These are phyloP conservation scores for Eucalyptus regnans DNA, from an alignment of 345 rosid species.

Conservation along the genomic window DNA sequence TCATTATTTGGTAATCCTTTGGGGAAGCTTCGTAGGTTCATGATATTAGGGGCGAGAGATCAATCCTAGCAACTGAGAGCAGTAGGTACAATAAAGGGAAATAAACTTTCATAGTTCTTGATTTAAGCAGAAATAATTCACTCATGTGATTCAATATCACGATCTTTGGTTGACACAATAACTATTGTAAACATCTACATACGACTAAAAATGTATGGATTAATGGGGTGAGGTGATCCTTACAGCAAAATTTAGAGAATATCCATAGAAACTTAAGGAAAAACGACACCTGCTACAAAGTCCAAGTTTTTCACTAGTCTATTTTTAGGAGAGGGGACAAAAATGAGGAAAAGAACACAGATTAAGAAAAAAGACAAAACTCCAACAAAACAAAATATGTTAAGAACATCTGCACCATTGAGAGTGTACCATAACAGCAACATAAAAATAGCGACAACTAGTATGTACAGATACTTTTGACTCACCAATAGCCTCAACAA, in stretches of 20 bases:
- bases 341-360: neutral
- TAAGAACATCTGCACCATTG: neutral
- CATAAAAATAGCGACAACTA: neutral
- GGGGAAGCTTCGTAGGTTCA: neutral
- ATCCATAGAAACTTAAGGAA: neutral
- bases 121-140: neutral
- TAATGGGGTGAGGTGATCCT: neutral
- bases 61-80: neutral
- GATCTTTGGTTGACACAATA: neutral
- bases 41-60: neutral
- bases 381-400: neutral
- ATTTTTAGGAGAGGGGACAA: neutral
- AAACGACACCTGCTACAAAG: neutral
- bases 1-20: neutral
- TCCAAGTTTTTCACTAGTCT: neutral
- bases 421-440: neutral
- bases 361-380: neutral
- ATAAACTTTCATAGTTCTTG: neutral
- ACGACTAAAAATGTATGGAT: neutral
- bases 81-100: neutral
- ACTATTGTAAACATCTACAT: neutral
- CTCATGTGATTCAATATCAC: neutral
- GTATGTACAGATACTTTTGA: neutral
- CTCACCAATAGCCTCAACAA: constrained; percentile 87
- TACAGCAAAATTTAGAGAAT: neutral